phyloP scores from a whole-genome alignment of 805 yeast species.

The Candida ovalis region DNA sequence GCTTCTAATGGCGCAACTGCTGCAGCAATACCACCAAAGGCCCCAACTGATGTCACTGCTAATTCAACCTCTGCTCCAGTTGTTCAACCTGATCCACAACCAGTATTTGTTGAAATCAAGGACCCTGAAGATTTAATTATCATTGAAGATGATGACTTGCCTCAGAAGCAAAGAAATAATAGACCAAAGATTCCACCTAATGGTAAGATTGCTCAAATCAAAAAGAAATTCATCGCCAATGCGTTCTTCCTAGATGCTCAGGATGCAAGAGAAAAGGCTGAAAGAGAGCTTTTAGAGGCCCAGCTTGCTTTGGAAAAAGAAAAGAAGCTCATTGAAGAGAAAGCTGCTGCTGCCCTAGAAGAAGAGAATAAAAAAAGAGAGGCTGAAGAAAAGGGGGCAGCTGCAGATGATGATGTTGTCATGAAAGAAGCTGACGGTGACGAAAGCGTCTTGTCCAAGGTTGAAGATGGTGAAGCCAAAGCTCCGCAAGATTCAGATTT shows the following conservation, averaged over 20 bases:
- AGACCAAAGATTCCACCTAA: conserved; percentile 87
- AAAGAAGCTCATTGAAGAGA: neutral
- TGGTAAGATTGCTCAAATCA: conserved; percentile 71
- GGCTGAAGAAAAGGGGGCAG: neutral
- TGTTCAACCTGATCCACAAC: conserved; percentile 6
- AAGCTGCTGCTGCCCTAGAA: neutral
- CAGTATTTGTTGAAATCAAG: conserved; percentile 22
- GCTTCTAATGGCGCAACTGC: neutral
- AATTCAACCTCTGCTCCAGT: conserved; percentile 3
- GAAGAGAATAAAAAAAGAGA: neutral
- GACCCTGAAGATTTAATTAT: conserved; percentile 44
- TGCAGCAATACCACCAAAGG: neutral
- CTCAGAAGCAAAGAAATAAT: conserved; percentile 69
- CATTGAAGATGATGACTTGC: conserved; percentile 81
- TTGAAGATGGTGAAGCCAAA: neutral
- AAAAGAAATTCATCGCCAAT: conserved; percentile 55
- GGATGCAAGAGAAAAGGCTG: conserved; percentile 15
- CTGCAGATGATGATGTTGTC: neutral
- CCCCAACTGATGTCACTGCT: neutral
- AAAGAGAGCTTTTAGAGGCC: neutral
- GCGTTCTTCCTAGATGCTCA: conserved; percentile 52
- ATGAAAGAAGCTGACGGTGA: neutral
- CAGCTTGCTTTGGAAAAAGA: neutral
- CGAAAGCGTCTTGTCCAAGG: neutral
- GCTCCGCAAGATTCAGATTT: neutral